These are phyloP conservation scores for Cubamyces lactineus DNA, from an alignment of 768 basidiomycete species.

Conservation along the genomic window DNA sequence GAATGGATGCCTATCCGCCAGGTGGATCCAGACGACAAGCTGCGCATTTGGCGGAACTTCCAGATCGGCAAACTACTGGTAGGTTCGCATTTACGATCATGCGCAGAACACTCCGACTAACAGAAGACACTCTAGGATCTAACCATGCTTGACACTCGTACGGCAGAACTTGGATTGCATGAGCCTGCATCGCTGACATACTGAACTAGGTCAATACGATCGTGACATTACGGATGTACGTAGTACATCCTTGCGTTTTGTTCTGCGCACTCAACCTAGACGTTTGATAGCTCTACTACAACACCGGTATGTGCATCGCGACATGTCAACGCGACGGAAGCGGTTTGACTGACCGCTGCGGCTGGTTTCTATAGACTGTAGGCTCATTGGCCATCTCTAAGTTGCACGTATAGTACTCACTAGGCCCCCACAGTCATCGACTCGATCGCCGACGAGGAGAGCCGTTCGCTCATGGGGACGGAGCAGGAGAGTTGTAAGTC, in stretches of 20 bases:
- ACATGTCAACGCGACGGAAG: conserved; percentile 13
- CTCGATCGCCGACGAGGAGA: conserved; percentile 43
- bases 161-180: conserved; percentile 17
- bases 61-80: conserved; percentile 61
- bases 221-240: conserved; percentile 60
- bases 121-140: conserved; percentile 40
- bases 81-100: neutral
- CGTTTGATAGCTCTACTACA: conserved; percentile 47
- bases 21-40: conserved; percentile 54
- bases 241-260: neutral
- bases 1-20: conserved; percentile 68
- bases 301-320: conserved; percentile 43
- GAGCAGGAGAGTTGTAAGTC: conserved; percentile 55
- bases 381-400: too few species aligned
- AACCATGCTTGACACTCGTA: conserved; percentile 65
- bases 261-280: neutral
- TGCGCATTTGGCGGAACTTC: conserved; percentile 66
- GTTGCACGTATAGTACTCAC: neutral
- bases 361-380: too few species aligned
- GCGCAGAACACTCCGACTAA: too few species aligned
- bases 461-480: conserved; percentile 58
- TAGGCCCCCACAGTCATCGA: conserved; percentile 42
- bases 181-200: neutral
- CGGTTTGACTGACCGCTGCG: neutral
- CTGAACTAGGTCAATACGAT: conserved; percentile 49